A percentile compares a stretch with the other conserved stretches of the same genome.
phyloP scores from a whole-genome alignment of 2,329 filamentous ascomycete genomes.

The Acrodontium crateriforme region DNA sequence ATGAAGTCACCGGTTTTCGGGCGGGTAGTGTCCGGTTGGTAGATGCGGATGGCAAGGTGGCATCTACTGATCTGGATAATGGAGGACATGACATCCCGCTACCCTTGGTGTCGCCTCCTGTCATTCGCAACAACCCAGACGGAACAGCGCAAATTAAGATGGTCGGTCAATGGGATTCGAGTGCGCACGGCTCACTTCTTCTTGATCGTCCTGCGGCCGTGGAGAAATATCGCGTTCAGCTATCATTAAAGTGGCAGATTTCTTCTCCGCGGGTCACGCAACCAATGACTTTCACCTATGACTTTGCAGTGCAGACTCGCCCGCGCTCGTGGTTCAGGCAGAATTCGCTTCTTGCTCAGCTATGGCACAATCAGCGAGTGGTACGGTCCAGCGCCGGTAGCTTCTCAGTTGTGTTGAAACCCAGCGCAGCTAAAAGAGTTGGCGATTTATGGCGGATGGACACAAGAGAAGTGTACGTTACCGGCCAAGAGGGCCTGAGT shows the following conservation, averaged over 20 bases:
- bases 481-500: conserved; percentile 76
- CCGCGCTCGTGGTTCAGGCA: conserved; percentile 74
- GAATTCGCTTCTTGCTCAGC: conserved; percentile 69
- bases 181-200: conserved; percentile 77
- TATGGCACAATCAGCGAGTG: conserved; percentile 75
- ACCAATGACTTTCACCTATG: conserved; percentile 74
- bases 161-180: conserved; percentile 93
- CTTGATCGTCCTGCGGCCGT: conserved; percentile 86
- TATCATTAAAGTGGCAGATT: conserved; percentile 77
- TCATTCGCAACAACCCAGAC: conserved; percentile 73
- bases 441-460: conserved; percentile 95
- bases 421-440: conserved; percentile 77
- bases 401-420: conserved; percentile 75
- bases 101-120: conserved; percentile 62
- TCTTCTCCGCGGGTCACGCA: conserved; percentile 70
- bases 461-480: conserved; percentile 88
- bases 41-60: conserved; percentile 68
- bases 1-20: conserved; percentile 61
- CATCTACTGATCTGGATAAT: conserved; percentile 39
- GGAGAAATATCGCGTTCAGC: conserved; percentile 85
- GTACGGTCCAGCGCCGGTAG: conserved; percentile 77
- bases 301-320: conserved; percentile 69
- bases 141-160: conserved; percentile 78
- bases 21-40: conserved; percentile 73
- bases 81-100: conserved; percentile 61